Conservation (phyloP, 2,329 filamentous ascomycete genomes). For the Botrytis cinerea region DNA sequence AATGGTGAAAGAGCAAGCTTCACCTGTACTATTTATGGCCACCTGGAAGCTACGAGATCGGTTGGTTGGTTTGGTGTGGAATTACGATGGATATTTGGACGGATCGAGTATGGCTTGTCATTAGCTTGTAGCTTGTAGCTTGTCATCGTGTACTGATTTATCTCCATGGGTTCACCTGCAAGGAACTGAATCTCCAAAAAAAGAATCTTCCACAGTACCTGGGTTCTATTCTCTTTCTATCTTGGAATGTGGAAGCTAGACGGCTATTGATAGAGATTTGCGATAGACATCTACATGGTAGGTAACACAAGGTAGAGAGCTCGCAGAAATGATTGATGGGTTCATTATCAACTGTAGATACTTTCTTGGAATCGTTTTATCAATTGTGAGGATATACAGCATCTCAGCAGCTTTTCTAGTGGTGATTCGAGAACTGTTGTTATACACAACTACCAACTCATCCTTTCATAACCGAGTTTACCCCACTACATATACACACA, state of each 20-base stretch:
- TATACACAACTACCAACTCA: not conserved
- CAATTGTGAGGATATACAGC: not conserved
- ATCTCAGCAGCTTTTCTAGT: not conserved
- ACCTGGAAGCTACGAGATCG: not conserved
- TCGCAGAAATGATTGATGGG: not conserved
- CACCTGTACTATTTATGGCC: not conserved
- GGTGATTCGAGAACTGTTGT: not conserved
- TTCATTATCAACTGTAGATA: not conserved
- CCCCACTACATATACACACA: not conserved
- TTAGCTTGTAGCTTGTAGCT: too few species aligned
- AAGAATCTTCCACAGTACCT: not conserved
- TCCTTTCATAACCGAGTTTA: constrained; percentile 2
- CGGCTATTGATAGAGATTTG: not conserved
- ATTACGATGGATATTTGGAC: not conserved
- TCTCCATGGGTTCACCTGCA: not conserved
- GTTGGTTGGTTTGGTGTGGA: not conserved
- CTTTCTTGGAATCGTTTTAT: not conserved
- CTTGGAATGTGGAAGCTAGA: not conserved
- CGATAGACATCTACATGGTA: not conserved
- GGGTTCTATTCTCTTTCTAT: not conserved
- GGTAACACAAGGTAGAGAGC: not conserved
- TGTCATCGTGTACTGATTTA: too few species aligned
- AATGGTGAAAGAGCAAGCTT: constrained; percentile 20
- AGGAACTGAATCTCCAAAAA: constrained; percentile 1
- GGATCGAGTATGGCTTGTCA: too few species aligned